phyloP scores from a whole-genome alignment of 306 rosid species.

The Sicyos edulis region DNA sequence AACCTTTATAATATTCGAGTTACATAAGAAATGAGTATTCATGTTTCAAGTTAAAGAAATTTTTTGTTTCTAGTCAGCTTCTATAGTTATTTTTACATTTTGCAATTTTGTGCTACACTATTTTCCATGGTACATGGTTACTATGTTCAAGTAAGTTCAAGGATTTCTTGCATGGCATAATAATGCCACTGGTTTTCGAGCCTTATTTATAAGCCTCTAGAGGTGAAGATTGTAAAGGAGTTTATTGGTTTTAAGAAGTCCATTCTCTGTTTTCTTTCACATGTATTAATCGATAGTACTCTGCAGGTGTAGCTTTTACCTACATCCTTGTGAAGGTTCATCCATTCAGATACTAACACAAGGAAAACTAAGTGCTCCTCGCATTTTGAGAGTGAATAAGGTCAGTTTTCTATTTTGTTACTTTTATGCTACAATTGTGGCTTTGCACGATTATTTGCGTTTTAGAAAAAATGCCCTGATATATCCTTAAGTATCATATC shows the following conservation, averaged over 20 bases:
- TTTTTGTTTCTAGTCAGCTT: too few species aligned
- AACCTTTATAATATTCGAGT: too few species aligned
- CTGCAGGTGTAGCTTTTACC: constrained; percentile 90
- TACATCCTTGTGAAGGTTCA: constrained; percentile 94
- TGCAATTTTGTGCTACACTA: too few species aligned
- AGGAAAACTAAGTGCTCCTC: constrained; percentile 97
- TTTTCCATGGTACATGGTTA: too few species aligned
- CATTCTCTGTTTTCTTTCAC: not conserved
- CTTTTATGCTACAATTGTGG: not conserved
- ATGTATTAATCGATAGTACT: not conserved
- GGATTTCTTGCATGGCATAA: constrained; percentile 6
- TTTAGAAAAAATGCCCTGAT: constrained; percentile 43
- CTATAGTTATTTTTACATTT: too few species aligned
- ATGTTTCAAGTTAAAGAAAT: too few species aligned
- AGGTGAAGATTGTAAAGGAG: not conserved
- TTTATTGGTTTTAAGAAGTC: not conserved
- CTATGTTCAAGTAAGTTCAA: too few species aligned
- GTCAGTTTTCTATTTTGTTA: constrained; percentile 35
- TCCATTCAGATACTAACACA: constrained; percentile 81
- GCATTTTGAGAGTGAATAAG: constrained; percentile 88
- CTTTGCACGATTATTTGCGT: constrained; percentile 65
- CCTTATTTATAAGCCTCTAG: not conserved
- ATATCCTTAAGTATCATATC: constrained; percentile 74
- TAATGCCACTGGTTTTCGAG: not conserved
- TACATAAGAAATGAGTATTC: too few species aligned